Conservation (phyloP, 768 basidiomycete species). For the Boletus reticuloceps region DNA sequence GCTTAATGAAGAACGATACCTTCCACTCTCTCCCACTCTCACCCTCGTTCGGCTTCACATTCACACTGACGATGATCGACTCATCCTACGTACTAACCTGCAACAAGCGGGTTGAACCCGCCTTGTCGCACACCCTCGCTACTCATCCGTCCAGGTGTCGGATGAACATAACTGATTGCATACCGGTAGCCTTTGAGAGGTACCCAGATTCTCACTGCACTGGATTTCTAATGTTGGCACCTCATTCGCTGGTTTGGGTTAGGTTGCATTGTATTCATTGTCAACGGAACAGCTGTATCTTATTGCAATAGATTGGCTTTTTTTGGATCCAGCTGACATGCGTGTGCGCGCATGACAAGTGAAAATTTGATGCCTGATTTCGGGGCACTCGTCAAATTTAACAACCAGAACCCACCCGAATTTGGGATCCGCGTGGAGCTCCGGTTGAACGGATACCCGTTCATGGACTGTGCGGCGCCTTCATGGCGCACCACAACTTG, state of each 20-base stretch:
- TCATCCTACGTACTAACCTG: slow-evolving; percentile 11
- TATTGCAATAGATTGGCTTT: background rate
- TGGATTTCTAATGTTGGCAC: background rate
- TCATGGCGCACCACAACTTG: no score
- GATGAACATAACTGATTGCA: slow-evolving; percentile 1
- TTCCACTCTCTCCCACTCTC: background rate
- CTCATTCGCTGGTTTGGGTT: background rate
- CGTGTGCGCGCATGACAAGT: no score
- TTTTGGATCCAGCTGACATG: no score
- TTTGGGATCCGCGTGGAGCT: no score
- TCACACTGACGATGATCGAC: slow-evolving; percentile 19
- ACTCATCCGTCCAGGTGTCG: slow-evolving; percentile 16
- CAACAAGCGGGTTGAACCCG: slow-evolving; percentile 10
- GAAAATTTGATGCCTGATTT: no score
- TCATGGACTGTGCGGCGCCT: no score
- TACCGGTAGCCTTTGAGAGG: slow-evolving; percentile 15
- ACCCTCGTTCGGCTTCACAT: slow-evolving; percentile 10
- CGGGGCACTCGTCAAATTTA: no score
- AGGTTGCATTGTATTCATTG: background rate
- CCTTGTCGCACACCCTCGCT: background rate
- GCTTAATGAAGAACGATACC: slow-evolving; percentile 9
- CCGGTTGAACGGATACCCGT: no score
- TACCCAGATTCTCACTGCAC: background rate
- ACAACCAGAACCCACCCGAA: no score
- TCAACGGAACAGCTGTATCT: background rate